Percentiles rank a stretch among this genome's conserved stretches.
Conservation (phyloP, 805 yeast species). For the Wickerhamomyces queroliae region DNA sequence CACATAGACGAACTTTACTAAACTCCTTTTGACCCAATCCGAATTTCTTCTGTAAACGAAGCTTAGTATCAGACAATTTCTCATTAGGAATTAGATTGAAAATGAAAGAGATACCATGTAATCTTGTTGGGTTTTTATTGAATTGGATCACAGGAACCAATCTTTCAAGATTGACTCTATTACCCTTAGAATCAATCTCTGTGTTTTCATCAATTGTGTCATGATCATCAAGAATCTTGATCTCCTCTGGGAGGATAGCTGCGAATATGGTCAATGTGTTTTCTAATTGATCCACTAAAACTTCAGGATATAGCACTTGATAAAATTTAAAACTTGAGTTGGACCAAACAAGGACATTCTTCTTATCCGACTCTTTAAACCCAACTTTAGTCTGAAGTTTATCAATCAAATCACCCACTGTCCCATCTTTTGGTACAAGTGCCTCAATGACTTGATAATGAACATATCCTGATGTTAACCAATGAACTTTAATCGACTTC, state of each 20-base stretch:
- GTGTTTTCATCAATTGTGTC: conserved; percentile 15
- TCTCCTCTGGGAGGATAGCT: conserved; percentile 39
- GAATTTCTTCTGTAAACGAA: conserved; percentile 59
- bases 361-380: conserved; percentile 40
- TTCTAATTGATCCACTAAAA: conserved; percentile 33
- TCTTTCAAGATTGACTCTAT: conserved; percentile 24
- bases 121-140: conserved; percentile 55
- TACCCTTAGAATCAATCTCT: conserved; percentile 15
- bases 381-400: conserved; percentile 51
- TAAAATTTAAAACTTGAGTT: conserved; percentile 29
- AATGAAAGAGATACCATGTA: conserved; percentile 84
- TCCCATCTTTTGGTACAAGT: conserved; percentile 57
- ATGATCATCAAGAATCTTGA: conserved; percentile 16
- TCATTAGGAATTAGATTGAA: conserved; percentile 72
- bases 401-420: conserved; percentile 47
- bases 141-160: conserved; percentile 72
- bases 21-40: conserved; percentile 81
- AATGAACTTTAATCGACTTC: conserved; percentile 57
- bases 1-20: conserved; percentile 57
- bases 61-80: conserved; percentile 51
- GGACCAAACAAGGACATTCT: conserved; percentile 53
- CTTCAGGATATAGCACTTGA: conserved; percentile 28
- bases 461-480: conserved; percentile 69
- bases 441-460: conserved; percentile 67
- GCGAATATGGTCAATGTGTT: conserved; percentile 37